Base-by-base conservation (phyloP, 2,329 filamentous ascomycete genomes). In the Nectriaceae sp. region DNA sequence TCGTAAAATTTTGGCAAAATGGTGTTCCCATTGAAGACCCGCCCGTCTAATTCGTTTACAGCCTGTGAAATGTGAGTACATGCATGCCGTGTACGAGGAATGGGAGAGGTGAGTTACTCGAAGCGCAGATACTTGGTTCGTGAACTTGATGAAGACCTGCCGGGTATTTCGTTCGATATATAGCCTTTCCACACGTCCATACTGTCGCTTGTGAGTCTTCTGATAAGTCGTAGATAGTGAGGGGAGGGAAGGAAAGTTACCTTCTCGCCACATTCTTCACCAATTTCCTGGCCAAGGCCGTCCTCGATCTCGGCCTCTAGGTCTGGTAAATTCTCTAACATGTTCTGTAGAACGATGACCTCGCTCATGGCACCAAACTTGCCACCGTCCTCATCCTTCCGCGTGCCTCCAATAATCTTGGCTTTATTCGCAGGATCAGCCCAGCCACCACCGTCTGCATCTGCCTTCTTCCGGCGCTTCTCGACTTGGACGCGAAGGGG, bases 141-240 rank as follows among this genome's bases (percentile, higher is more conserved):
- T 93, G 65, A 97, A 99, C 67, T 95, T 90, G 68, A 99, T 90
- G 68, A 96, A 97, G 4, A 99, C 94, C 44, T 84, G 82, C 11
- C 75, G 71, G 41, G 75, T 76, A 55, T 79, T 73, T 38, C 83
- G 75, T 62, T 89, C 83, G 49, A 97, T 85, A 62, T 86, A 87
- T 16, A 96, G 76, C 57, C 90, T 78, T 68, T 95, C 89, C 4
- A 96, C 88, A 38, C 84, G 81, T 15, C 92, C 91, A 65, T 96
- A 96, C 84, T 90, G 42, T 11, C 37, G 29, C 15, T 35, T 33
- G 46, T 64, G 45, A 64, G 57, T 40, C 31, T 20, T 10, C 5
- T 21, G 37, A 16, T 36, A 6, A n/a, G n/a, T n/a, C n/a, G n/a
- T n/a, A n/a, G n/a, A n/a, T n/a, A n/a, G n/a, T n/a, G n/a, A n/a